Evolutionary conservation across 257 asterid genomes (phyloP).

Genomic region (Pogostemon cablin): DNA sequence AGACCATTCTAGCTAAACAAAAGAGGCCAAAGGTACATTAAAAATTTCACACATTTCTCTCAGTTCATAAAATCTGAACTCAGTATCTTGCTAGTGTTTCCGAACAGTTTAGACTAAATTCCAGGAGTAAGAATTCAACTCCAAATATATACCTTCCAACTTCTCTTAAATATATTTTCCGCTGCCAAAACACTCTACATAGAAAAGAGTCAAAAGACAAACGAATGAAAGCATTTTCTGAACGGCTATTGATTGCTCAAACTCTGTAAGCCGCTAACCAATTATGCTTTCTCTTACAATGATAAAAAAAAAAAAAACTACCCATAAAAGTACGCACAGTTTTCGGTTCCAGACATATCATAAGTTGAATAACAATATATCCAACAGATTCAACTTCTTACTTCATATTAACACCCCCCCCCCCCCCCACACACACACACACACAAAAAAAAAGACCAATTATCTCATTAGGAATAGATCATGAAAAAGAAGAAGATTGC

Average conservation of each 20-base stretch:
- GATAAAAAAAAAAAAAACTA: conserved; percentile 6
- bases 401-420: background rate
- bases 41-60: conserved; percentile 1
- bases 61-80: conserved; percentile 8
- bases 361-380: conserved; percentile 7
- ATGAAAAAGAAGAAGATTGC: background rate
- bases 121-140: conserved; percentile 24
- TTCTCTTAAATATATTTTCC: conserved; percentile 15
- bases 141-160: background rate
- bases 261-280: conserved; percentile 10
- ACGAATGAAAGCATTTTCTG: background rate
- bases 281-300: background rate
- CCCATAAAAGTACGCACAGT: conserved; percentile 5
- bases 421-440: too few species aligned
- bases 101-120: conserved; percentile 14
- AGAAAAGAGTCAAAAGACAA: background rate
- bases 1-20: background rate
- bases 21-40: background rate
- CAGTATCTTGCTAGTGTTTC: background rate
- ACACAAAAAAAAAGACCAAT: conserved; percentile 11
- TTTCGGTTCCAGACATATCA: background rate
- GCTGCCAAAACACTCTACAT: background rate
- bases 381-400: conserved; percentile 12
- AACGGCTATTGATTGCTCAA: conserved; percentile 15
- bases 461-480: background rate